Percentiles rank a stretch among this genome's conserved stretches.
Conservation (phyloP, 371 early-diverging fungal genomes). For the Zancudomyces culisetae region DNA sequence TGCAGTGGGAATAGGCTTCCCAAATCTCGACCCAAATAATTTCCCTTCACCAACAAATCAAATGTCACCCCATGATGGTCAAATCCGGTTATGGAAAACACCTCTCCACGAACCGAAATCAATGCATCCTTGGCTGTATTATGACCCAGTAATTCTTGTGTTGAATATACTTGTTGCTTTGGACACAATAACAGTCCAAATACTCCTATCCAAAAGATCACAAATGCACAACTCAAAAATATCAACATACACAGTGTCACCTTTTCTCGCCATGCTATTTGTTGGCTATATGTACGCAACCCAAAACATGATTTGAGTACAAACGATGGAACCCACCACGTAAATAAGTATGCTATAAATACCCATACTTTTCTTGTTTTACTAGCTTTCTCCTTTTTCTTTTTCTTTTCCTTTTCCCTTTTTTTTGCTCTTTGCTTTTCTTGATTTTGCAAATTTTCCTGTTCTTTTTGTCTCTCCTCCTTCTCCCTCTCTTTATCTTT, state of each 20-base stretch:
- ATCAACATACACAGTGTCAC: constrained; percentile 79
- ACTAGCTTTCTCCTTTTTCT: constrained; percentile 14
- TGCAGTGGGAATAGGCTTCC: constrained; percentile 37
- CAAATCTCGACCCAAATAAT: constrained; percentile 31
- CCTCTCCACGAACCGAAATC: constrained; percentile 46
- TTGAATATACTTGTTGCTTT: constrained; percentile 43
- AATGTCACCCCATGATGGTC: constrained; percentile 24
- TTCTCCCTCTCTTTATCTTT: constrained; percentile 6
- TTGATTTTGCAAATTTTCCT: background rate
- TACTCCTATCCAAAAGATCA: constrained; percentile 69
- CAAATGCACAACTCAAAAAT: constrained; percentile 48
- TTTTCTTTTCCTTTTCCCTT: constrained; percentile 16
- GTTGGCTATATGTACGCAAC: constrained; percentile 66
- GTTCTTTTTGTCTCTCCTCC: background rate
- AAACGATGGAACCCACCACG: constrained; percentile 65
- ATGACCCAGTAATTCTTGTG: constrained; percentile 28
- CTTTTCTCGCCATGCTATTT: constrained; percentile 95
- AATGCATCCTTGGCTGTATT: constrained; percentile 26
- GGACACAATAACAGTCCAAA: constrained; percentile 75
- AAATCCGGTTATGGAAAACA: constrained; percentile 52
- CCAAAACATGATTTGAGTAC: constrained; percentile 33
- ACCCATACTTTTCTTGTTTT: constrained; percentile 38
- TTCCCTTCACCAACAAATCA: constrained; percentile 22
- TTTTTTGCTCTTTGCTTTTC: constrained; percentile 11
- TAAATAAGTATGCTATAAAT: constrained; percentile 51